Conservation (phyloP, 2,329 filamentous ascomycete genomes). For the Fusarium sulawesiense region DNA sequence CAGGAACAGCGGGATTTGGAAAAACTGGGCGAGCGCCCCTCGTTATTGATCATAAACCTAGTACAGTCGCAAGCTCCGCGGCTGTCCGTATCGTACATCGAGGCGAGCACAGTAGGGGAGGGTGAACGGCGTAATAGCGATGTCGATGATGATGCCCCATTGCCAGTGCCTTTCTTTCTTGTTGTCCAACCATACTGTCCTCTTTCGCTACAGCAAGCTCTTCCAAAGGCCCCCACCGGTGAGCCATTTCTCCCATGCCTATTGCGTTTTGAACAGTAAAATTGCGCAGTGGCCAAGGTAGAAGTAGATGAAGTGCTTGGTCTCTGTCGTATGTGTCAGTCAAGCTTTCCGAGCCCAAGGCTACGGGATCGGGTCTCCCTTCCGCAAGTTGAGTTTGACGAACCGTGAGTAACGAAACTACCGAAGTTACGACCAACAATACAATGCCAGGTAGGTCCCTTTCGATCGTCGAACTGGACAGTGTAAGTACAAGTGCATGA, state of each 20-base stretch:
- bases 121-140: slow-evolving; percentile 33
- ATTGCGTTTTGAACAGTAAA: slow-evolving; percentile 99
- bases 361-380: slow-evolving; percentile 7
- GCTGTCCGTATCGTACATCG: slow-evolving; percentile 33
- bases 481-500: slow-evolving; percentile 25
- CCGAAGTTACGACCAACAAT: slow-evolving; percentile 99
- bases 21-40: slow-evolving; percentile 41
- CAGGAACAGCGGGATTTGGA: slow-evolving; percentile 31
- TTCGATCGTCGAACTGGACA: slow-evolving; percentile 89
- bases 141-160: slow-evolving; percentile 22
- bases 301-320: slow-evolving; percentile 99
- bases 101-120: slow-evolving; percentile 33
- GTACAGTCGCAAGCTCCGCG: slow-evolving; percentile 30
- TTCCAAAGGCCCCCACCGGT: slow-evolving; percentile 46
- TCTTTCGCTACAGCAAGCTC: slow-evolving; percentile 45
- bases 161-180: slow-evolving; percentile 17
- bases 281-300: slow-evolving; percentile 99
- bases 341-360: background rate
- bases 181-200: slow-evolving; percentile 33
- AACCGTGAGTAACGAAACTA: slow-evolving; percentile 98
- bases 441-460: slow-evolving; percentile 99
- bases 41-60: slow-evolving; percentile 42
- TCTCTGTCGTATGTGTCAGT: slow-evolving; percentile 71
- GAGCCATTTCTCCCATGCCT: slow-evolving; percentile 52
- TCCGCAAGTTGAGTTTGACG: slow-evolving; percentile 44